These are phyloP conservation scores for Claviceps purpurea DNA, from an alignment of 2,329 filamentous ascomycete species.

Conservation along the genomic window DNA sequence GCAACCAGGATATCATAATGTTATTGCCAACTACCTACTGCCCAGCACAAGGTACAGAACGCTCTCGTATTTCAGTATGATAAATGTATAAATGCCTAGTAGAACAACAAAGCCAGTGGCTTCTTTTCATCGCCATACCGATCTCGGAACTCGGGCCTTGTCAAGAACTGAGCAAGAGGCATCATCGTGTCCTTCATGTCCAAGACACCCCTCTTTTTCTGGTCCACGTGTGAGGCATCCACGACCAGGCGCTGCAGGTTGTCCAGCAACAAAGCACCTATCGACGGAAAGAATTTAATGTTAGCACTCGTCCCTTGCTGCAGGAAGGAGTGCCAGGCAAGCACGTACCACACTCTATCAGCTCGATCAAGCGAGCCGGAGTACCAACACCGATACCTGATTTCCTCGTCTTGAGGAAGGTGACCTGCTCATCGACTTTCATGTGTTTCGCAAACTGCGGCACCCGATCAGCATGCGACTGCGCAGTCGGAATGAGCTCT, in stretches of 20 bases:
- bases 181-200: constrained; percentile 91
- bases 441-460: constrained; percentile 88
- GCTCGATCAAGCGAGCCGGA: constrained; percentile 65
- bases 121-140: constrained; percentile 49
- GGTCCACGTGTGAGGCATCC: constrained; percentile 85
- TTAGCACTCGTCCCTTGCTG: neutral
- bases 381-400: constrained; percentile 87
- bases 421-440: constrained; percentile 76
- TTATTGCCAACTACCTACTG: neutral
- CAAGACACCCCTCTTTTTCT: constrained; percentile 85
- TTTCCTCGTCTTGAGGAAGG: constrained; percentile 54
- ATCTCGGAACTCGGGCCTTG: constrained; percentile 55
- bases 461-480: constrained; percentile 1
- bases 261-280: constrained; percentile 54
- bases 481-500: neutral
- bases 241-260: constrained; percentile 69
- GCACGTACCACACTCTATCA: constrained; percentile 67
- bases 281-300: neutral
- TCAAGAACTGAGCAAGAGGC: constrained; percentile 63
- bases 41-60: neutral
- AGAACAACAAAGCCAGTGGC: constrained; percentile 51
- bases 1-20: neutral
- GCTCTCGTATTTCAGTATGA: neutral
- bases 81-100: constrained; percentile 24
- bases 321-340: neutral